Base-by-base conservation (phyloP, 2,329 filamentous ascomycete genomes). In the Cladosporium oxysporum region DNA sequence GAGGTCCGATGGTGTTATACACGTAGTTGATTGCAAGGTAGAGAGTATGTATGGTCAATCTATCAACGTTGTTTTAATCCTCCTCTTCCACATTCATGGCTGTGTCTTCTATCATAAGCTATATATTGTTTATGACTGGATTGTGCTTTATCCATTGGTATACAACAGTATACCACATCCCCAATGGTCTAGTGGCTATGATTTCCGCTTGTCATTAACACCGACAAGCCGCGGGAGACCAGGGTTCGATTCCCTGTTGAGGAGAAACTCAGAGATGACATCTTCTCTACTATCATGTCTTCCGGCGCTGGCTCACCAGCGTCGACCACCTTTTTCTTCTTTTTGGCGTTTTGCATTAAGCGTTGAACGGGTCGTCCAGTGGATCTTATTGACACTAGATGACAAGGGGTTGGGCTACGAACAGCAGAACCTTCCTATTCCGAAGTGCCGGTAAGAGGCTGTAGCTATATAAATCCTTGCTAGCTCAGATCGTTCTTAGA, bases 161-260 rank as follows among this genome's bases (percentile, higher is more conserved):
- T 41, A 58, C 55, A 41, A 3, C 21, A 58, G 55, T 58, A 41
- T 21, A 41, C 55, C 60, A 62, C 33, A 44, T 67, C 66, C 66
- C 70, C 70, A 67, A 69, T 70, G 67, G 73, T 75, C 72, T 74
- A 75, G 73, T 75, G 73, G 73, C 71, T 67, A 75, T 75, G 72
- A 75, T 75, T 75, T 75, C 73, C 73, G 73, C 73, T 74, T 75
- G 73, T 75, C 72, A 75, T 69, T 44, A 11, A 29, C 6, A 37
- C 29, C 49, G 60, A 62, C 49, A 53, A 62, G 60, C 26, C 60
- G 60, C 60, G 60, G 60, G 60, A 62, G 60, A 62, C 60, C 60
- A 62, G 60, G 60, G 60, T 62, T 62, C 60, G 60, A 62, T 62
- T 62, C 60, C 60, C 60, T 62, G 60, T 62, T 62, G 60, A 50